Percentiles rank a stretch among this genome's conserved stretches.
These are phyloP conservation scores for Secale cereale DNA, from an alignment of 176 grass and related monocot species.

Conservation along the genomic window DNA sequence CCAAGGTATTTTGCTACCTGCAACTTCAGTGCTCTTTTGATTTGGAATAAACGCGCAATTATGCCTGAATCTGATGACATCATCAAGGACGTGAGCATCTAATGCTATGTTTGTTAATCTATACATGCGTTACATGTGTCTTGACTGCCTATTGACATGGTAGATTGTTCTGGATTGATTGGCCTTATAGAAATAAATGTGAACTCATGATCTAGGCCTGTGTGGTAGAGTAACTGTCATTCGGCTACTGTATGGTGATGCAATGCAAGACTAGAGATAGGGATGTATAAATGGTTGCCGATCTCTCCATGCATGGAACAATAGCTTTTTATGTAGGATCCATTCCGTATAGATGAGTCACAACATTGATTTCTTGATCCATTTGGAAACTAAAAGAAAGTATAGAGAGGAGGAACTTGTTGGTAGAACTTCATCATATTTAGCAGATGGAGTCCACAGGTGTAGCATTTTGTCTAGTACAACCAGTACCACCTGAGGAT, in stretches of 20 bases:
- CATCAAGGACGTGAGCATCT: background rate
- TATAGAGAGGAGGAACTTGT: too few relatives aligned
- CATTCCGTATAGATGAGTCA: too few relatives aligned
- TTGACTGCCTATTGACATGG: background rate
- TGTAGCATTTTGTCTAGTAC: too few relatives aligned
- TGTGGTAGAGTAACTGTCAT: background rate
- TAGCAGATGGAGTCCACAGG: too few relatives aligned
- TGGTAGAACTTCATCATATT: too few relatives aligned
- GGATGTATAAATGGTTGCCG: too few relatives aligned
- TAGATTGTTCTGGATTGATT: background rate
- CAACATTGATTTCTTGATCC: too few relatives aligned
- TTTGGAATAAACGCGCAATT: background rate
- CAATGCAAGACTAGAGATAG: background rate
- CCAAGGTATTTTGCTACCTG: slow-evolving; percentile 40
- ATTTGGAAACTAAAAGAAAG: too few relatives aligned
- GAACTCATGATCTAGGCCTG: background rate
- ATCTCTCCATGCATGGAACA: too few relatives aligned
- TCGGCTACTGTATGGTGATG: background rate
- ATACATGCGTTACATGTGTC: background rate
- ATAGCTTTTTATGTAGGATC: too few relatives aligned
- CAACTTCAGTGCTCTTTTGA: background rate
- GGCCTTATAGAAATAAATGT: background rate
- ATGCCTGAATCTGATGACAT: too few relatives aligned
- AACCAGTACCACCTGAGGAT: too few relatives aligned
- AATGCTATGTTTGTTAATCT: background rate